A percentile compares a stretch with the other conserved stretches of the same genome.
Conservation (phyloP, 345 rosid genomes). For the Reutealis trisperma region DNA sequence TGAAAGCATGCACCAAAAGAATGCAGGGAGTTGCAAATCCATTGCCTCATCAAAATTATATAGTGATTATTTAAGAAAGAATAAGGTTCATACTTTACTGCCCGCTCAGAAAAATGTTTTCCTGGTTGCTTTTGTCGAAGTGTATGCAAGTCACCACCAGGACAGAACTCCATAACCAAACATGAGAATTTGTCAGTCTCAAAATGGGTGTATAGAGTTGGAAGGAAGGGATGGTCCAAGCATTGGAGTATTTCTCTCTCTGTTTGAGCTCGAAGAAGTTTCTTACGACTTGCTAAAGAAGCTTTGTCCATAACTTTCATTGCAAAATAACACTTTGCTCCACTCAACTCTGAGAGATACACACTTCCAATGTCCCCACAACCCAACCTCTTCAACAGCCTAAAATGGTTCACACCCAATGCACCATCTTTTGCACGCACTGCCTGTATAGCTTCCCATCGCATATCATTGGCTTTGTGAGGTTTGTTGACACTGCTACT, state of each 20-base stretch:
- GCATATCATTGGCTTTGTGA: constrained; percentile 71
- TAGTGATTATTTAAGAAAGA: constrained; percentile 11
- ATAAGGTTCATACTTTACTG: constrained; percentile 57
- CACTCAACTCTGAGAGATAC: constrained; percentile 70
- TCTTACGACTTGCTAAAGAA: constrained; percentile 71
- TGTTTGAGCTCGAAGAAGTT: constrained; percentile 79
- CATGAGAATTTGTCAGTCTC: constrained; percentile 86
- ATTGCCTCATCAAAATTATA: not conserved
- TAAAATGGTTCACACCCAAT: constrained; percentile 72
- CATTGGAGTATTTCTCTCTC: constrained; percentile 78
- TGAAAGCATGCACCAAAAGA: constrained; percentile 9
- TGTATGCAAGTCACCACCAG: constrained; percentile 88
- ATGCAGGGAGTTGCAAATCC: constrained; percentile 5
- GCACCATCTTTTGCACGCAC: constrained; percentile 63
- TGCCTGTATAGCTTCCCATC: constrained; percentile 86
- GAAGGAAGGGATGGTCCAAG: constrained; percentile 84
- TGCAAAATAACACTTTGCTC: constrained; percentile 71
- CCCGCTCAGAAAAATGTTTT: constrained; percentile 77
- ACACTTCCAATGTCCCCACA: constrained; percentile 86
- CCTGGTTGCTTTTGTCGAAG: constrained; percentile 82
- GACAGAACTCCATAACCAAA: constrained; percentile 86
- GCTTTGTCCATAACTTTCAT: constrained; percentile 83
- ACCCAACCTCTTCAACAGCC: constrained; percentile 73
- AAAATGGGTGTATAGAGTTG: constrained; percentile 73
- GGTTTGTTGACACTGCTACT: constrained; percentile 64